A percentile compares a stretch with the other conserved stretches of the same genome.
phyloP scores from a whole-genome alignment of 2,329 filamentous ascomycete species.

The Calonectria fujianensis region DNA sequence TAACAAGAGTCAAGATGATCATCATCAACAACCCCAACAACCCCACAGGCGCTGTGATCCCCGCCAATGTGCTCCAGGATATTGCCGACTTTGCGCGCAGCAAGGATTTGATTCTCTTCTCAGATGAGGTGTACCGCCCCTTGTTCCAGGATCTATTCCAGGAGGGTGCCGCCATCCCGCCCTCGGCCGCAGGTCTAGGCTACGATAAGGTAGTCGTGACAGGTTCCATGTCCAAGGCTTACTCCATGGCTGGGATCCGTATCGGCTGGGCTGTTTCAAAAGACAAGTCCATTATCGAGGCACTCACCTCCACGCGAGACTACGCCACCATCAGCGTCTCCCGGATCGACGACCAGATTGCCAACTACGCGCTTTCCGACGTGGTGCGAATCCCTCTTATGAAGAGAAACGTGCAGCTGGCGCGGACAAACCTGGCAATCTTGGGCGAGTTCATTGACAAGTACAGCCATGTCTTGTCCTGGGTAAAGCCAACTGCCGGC shows the following conservation, averaged over 20 bases:
- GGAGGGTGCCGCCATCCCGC: conserved; percentile 73
- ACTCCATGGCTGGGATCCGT: conserved; percentile 86
- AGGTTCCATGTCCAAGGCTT: conserved; percentile 90
- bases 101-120: conserved; percentile 34
- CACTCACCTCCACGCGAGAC: conserved; percentile 79
- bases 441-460: conserved; percentile 25
- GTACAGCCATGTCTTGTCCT: conserved; percentile 29
- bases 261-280: conserved; percentile 87
- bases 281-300: conserved; percentile 75
- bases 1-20: conserved; percentile 31
- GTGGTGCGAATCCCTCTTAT: conserved; percentile 64
- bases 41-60: conserved; percentile 29
- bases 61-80: conserved; percentile 19
- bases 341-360: conserved; percentile 85
- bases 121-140: conserved; percentile 36
- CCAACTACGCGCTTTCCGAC: conserved; percentile 81
- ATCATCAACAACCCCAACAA: conserved; percentile 41
- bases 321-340: conserved; percentile 92
- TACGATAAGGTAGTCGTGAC: conserved; percentile 84
- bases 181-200: conserved; percentile 78
- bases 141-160: conserved; percentile 30
- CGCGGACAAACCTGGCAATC: conserved; percentile 18
- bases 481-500: conserved; percentile 36
- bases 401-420: conserved; percentile 68
- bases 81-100: conserved; percentile 31